A percentile compares a stretch with the other conserved stretches of the same genome.
Conservation (phyloP, 805 yeast species). For the Monosporozyma servazzii region DNA sequence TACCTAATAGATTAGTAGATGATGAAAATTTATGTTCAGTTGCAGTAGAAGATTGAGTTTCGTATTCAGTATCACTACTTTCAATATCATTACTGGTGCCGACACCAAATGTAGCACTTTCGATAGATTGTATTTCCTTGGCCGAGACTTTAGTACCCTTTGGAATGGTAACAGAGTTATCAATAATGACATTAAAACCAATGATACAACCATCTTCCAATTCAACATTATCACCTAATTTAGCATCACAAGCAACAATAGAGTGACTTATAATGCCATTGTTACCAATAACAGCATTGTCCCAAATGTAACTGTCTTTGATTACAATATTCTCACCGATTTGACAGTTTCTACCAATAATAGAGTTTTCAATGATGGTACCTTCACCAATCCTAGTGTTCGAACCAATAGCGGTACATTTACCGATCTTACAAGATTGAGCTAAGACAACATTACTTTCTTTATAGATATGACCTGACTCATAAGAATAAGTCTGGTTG, state of each 20-base stretch:
- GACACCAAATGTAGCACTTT: conserved; percentile 21
- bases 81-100: conserved; percentile 20
- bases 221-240: conserved; percentile 42
- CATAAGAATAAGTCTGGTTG: conserved; percentile 69
- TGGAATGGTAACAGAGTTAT: conserved; percentile 40
- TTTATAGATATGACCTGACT: conserved; percentile 78
- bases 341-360: conserved; percentile 76
- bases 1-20: conserved; percentile 29
- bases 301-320: conserved; percentile 80
- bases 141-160: conserved; percentile 46
- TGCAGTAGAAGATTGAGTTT: neutral
- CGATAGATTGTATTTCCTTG: conserved; percentile 33
- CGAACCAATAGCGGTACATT: conserved; percentile 75
- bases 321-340: conserved; percentile 73
- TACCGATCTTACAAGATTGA: conserved; percentile 80
- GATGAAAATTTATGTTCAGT: conserved; percentile 1
- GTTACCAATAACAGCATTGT: conserved; percentile 64
- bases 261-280: conserved; percentile 48
- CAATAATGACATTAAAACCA: conserved; percentile 66
- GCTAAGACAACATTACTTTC: conserved; percentile 84
- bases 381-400: conserved; percentile 70
- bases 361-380: conserved; percentile 54
- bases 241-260: conserved; percentile 60
- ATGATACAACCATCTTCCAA: conserved; percentile 67
- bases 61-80: conserved; percentile 20